These are phyloP conservation scores for Porogramme epimiltina DNA, from an alignment of 1,284 basidiomycete genomes.

Conservation along the genomic window DNA sequence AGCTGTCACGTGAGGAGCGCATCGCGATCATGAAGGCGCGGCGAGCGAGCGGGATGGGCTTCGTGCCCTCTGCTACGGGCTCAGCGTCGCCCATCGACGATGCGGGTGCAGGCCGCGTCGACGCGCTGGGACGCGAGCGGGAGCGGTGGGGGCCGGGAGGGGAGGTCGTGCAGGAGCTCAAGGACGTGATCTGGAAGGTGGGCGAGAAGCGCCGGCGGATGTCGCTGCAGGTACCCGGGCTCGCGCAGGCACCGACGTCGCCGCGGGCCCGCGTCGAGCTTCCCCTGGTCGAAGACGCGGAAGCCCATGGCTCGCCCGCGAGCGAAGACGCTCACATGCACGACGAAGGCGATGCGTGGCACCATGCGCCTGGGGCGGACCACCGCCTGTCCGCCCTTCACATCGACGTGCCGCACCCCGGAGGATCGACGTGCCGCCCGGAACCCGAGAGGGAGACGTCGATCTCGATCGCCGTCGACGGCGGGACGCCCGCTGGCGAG, in stretches of 20 bases:
- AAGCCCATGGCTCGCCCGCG: too few relatives aligned
- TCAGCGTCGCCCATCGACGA: constrained; percentile 1
- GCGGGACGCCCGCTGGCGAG: not conserved
- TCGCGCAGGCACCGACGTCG: not conserved
- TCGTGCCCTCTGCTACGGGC: constrained; percentile 5
- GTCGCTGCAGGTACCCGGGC: constrained; percentile 23
- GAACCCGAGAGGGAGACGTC: constrained; percentile 5
- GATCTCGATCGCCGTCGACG: constrained; percentile 3
- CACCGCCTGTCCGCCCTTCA: too few relatives aligned
- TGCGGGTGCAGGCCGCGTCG: not conserved
- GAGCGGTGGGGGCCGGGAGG: constrained; percentile 73
- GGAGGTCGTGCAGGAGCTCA: constrained; percentile 81
- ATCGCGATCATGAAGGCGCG: constrained; percentile 59
- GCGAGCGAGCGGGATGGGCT: constrained; percentile 42
- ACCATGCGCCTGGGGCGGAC: too few relatives aligned
- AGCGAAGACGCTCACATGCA: too few relatives aligned
- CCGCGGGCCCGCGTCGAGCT: not conserved
- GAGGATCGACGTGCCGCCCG: too few relatives aligned
- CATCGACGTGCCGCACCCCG: too few relatives aligned
- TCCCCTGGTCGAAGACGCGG: too few relatives aligned
- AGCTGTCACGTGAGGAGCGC: constrained; percentile 70
- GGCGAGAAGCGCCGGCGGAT: constrained; percentile 65
- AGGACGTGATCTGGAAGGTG: constrained; percentile 84
- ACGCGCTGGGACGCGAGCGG: constrained; percentile 2
- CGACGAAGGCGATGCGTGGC: too few relatives aligned